These are phyloP conservation scores for Pelargonium nanum DNA, from an alignment of 345 rosid genomes.

Conservation along the genomic window DNA sequence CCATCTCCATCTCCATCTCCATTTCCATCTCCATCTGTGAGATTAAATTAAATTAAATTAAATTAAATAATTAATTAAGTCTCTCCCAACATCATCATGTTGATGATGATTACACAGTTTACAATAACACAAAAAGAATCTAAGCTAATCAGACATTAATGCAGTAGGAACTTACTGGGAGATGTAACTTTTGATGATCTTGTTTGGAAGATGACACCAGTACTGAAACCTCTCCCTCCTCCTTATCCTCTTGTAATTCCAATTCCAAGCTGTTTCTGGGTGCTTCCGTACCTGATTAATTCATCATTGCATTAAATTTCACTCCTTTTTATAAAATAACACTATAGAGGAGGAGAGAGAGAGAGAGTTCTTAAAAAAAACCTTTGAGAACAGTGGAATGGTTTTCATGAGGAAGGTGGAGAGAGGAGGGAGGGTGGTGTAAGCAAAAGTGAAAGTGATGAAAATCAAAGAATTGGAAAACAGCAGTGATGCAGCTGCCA, in stretches of 20 bases:
- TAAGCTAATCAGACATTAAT: background rate
- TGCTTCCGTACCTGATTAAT: conserved; percentile 50
- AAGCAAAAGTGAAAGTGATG: conserved; percentile 44
- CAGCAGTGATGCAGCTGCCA: conserved; percentile 69
- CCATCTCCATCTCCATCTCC: conserved; percentile 57
- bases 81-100: background rate
- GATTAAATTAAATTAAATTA: conserved; percentile 7
- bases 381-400: conserved; percentile 30
- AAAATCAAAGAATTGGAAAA: conserved; percentile 70
- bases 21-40: too few relatives aligned
- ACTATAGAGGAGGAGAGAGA: background rate
- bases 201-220: conserved; percentile 9
- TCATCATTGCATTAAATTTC: background rate
- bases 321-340: background rate
- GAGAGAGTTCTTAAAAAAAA: conserved; percentile 13
- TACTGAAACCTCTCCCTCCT: background rate
- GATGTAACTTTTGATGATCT: conserved; percentile 31
- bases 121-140: conserved; percentile 14
- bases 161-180: conserved; percentile 34
- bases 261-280: conserved; percentile 81
- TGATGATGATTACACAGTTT: conserved; percentile 18
- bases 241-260: conserved; percentile 20
- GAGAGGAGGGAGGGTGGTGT: conserved; percentile 36
- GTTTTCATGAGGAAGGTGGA: conserved; percentile 8
- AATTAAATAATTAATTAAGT: conserved; percentile 2